These are phyloP conservation scores for Chlorophyllum brunneum DNA, from an alignment of 768 basidiomycete genomes.

Conservation along the genomic window DNA sequence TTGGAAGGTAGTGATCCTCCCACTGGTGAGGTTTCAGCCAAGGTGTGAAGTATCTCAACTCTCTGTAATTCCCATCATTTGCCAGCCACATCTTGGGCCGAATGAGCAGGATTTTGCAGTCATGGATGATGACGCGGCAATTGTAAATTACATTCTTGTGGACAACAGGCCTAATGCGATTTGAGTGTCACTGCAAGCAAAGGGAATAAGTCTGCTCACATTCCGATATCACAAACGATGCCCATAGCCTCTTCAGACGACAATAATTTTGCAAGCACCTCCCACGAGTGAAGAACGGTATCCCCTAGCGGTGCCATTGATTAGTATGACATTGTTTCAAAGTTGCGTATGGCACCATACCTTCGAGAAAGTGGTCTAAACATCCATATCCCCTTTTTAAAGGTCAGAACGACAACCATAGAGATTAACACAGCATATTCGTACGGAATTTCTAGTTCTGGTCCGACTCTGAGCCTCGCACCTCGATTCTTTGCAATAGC, in stretches of 20 bases:
- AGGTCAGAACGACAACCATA: background rate
- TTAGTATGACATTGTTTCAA: background rate
- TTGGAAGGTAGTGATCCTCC: slow-evolving; percentile 90
- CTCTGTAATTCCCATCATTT: slow-evolving; percentile 96
- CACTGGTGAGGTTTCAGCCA: slow-evolving; percentile 88
- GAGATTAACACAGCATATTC: slow-evolving; percentile 13
- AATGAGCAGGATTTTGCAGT: slow-evolving; percentile 87
- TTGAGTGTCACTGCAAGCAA: background rate
- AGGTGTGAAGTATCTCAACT: slow-evolving; percentile 87
- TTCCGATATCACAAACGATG: slow-evolving; percentile 97
- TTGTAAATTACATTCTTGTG: slow-evolving; percentile 99
- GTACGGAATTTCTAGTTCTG: slow-evolving; percentile 94
- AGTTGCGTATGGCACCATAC: slow-evolving; percentile 34
- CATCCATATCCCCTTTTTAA: slow-evolving; percentile 87
- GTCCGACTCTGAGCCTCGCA: slow-evolving; percentile 90
- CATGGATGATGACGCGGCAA: slow-evolving; percentile 85
- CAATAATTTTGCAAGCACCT: slow-evolving; percentile 90
- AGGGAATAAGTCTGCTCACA: slow-evolving; percentile 47
- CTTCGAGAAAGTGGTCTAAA: slow-evolving; percentile 96
- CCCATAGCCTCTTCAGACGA: slow-evolving; percentile 70
- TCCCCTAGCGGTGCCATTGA: slow-evolving; percentile 58
- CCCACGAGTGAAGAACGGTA: slow-evolving; percentile 96
- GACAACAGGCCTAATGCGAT: slow-evolving; percentile 75
- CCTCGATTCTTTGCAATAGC: slow-evolving; percentile 83
- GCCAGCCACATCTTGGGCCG: slow-evolving; percentile 99